A percentile compares a stretch with the other conserved stretches of the same genome.
Evolutionary conservation across 2,329 filamentous ascomycete species (phyloP).

Genomic region (Davidsoniella virescens): DNA sequence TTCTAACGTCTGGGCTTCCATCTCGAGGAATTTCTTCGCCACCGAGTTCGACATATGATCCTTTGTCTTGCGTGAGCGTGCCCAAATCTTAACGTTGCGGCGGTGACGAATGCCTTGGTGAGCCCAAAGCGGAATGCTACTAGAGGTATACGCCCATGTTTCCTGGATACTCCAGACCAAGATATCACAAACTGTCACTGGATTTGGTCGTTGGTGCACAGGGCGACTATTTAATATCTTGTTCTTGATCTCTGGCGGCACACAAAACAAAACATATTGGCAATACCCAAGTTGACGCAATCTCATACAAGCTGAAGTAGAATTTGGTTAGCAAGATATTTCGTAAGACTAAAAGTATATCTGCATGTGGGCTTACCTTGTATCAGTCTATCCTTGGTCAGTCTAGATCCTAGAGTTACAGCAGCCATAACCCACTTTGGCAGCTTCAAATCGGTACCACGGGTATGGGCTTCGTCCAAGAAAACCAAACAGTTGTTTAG

Average conservation of each 20-base stretch:
- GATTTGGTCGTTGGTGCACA: conserved; percentile 3
- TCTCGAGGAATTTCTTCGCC: conserved; percentile 34
- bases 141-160: conserved; percentile 33
- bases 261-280: conserved; percentile 46
- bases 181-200: conserved; percentile 36
- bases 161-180: conserved; percentile 43
- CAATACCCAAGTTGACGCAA: conserved; percentile 51
- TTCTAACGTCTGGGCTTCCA: conserved; percentile 35
- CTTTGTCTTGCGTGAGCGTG: neutral
- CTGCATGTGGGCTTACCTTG: conserved; percentile 35
- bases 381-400: conserved; percentile 53
- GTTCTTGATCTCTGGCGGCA: conserved; percentile 39
- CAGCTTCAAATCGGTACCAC: conserved; percentile 52
- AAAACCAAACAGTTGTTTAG: conserved; percentile 47
- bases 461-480: conserved; percentile 53
- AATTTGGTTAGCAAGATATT: neutral
- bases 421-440: conserved; percentile 43
- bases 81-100: conserved; percentile 24
- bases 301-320: conserved; percentile 43
- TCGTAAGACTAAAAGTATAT: neutral
- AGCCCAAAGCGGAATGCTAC: conserved; percentile 42
- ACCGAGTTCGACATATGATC: conserved; percentile 15
- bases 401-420: conserved; percentile 46
- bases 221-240: conserved; percentile 27
- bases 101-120: conserved; percentile 38